Evolutionary conservation across 2,329 filamentous ascomycete species (phyloP).

Genomic region (Clonostachys rhizophaga): DNA sequence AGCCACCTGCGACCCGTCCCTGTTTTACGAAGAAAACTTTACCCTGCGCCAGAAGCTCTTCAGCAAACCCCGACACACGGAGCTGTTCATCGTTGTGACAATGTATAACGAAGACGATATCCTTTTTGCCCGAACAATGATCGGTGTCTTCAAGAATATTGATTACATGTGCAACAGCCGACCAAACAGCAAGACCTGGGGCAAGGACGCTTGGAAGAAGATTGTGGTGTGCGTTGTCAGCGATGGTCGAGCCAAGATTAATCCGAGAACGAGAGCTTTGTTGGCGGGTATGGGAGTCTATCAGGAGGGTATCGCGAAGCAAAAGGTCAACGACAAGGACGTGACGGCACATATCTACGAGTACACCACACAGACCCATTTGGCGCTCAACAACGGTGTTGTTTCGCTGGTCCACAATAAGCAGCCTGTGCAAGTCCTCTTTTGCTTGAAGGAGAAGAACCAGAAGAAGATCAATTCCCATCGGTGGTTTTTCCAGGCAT

Average conservation of each 20-base stretch:
- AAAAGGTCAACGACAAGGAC: constrained; percentile 93
- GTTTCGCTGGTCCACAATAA: constrained; percentile 80
- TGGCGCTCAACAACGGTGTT: constrained; percentile 86
- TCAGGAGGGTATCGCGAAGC: constrained; percentile 97
- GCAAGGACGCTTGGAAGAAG: constrained; percentile 98
- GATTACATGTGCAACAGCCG: constrained; percentile 90
- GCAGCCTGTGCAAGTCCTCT: constrained; percentile 92
- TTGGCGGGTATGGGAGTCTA: constrained; percentile 93
- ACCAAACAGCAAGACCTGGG: constrained; percentile 94
- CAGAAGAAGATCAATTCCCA: constrained; percentile 99
- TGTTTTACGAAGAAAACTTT: constrained; percentile 87
- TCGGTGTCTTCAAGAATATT: constrained; percentile 96
- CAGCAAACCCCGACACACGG: constrained; percentile 86
- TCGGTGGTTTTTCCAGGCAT: constrained; percentile 98
- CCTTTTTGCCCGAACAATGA: constrained; percentile 91
- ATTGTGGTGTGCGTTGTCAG: constrained; percentile 98
- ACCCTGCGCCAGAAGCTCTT: constrained; percentile 89
- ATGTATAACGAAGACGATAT: constrained; percentile 99
- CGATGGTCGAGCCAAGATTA: constrained; percentile 96
- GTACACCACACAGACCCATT: constrained; percentile 81
- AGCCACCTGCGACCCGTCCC: constrained; percentile 85
- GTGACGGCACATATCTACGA: constrained; percentile 98
- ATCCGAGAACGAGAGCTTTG: constrained; percentile 82
- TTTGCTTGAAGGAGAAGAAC: constrained; percentile 99
- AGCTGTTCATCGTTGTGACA: constrained; percentile 93